Base-by-base conservation (phyloP, 345 rosid species). In the Alliaria petiolata region DNA sequence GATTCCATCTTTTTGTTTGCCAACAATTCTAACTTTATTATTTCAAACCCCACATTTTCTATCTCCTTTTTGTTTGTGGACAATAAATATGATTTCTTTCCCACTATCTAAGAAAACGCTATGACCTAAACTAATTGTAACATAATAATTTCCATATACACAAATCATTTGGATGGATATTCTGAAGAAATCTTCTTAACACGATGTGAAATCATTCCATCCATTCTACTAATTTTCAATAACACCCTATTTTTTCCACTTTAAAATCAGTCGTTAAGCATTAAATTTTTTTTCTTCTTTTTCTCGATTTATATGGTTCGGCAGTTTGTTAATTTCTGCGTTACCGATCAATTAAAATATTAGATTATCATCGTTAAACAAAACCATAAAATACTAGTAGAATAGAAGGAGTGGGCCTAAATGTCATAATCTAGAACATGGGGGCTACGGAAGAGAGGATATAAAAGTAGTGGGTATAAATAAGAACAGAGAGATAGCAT, bases 351-450 rank as follows among this genome's bases (percentile, higher is more conserved):
- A 17, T 35, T 58, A 20, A 25, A 12, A 38, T 38, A 22, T 1
- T 25, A 62, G 12, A 17, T 25, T 11, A 2, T 25, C 13, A 47
- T 47, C 2, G 20, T 12, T 0, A 35, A 35, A 59, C 13, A 8
- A 19, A 46, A 26, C 6, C 7, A 19, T 3, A 58, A 38, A 6
- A 22, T 22, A 22, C 9, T 19, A 47, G 28, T 25, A n/a, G 28
- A n/a, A 39, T 2, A 38, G 43, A 50, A 33, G n/a, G 16, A 49
- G 61, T 56, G 80, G 80, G 71, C 40, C 40, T 8, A 57, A 76
- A 76, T 64, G 71, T 70, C 20, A 64, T 67, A 64, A 64, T 76
- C 67, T 0, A 55, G 62, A 76, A 76, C 54, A 76, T 76, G 75
- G 53, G 43, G 75, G 70, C 39, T 47, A 31, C 8, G 2, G 40